These are phyloP conservation scores for Aspergillus brunneoviolaceus DNA, from an alignment of 2,329 filamentous ascomycete species.

Conservation along the genomic window DNA sequence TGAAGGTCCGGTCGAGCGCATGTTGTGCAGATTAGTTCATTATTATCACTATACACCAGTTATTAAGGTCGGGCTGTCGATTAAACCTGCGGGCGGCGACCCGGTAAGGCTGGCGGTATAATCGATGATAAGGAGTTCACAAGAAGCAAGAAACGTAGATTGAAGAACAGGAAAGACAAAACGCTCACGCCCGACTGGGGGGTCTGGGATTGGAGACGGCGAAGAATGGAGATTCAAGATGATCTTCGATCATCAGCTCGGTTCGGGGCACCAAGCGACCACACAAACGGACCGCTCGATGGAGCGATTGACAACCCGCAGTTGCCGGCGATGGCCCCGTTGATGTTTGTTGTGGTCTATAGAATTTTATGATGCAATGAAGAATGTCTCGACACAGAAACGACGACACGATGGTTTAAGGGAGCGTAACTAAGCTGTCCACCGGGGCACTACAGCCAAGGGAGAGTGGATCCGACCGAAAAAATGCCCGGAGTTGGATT, in stretches of 20 bases:
- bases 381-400: conserved; percentile 29
- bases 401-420: conserved; percentile 16
- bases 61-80: conserved; percentile 9
- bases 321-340: conserved; percentile 18
- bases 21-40: conserved; percentile 35
- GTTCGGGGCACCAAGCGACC: conserved; percentile 2
- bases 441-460: conserved; percentile 18
- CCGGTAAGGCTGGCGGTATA: conserved; percentile 4
- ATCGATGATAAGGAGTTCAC: conserved; percentile 10
- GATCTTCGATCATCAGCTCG: conserved; percentile 12
- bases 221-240: conserved; percentile 9
- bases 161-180: background rate
- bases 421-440: conserved; percentile 19
- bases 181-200: conserved; percentile 10
- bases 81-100: conserved; percentile 5
- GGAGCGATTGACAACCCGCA: conserved; percentile 12
- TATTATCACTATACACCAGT: conserved; percentile 27
- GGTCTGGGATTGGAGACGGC: conserved; percentile 5
- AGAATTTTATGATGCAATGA: conserved; percentile 27
- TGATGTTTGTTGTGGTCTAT: conserved; percentile 25
- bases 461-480: conserved; percentile 22
- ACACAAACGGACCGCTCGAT: conserved; percentile 6
- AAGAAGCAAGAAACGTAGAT: background rate
- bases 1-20: conserved; percentile 33
- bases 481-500: conserved; percentile 18